Conservation (phyloP, 768 basidiomycete species). For the Chalciporus piperatus region DNA sequence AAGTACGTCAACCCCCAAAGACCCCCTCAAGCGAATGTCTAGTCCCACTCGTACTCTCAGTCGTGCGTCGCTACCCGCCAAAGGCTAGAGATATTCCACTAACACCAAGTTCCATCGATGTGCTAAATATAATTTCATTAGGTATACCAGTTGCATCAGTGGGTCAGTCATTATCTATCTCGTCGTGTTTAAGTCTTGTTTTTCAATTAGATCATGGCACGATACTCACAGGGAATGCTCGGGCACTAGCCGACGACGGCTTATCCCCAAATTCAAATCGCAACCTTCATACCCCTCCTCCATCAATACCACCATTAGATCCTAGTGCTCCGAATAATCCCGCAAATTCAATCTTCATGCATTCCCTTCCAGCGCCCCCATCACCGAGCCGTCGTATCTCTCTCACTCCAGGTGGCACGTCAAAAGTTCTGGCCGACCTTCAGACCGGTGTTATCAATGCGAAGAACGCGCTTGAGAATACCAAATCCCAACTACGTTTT, state of each 20-base stretch:
- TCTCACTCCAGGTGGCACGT: constrained; percentile 75
- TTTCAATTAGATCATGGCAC: constrained; percentile 18
- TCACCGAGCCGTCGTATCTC: constrained; percentile 57
- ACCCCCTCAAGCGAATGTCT: constrained; percentile 48
- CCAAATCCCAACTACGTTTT: constrained; percentile 75
- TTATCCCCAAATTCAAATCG: constrained; percentile 31
- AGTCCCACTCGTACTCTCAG: constrained; percentile 79
- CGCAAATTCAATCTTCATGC: constrained; percentile 33
- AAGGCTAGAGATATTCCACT: constrained; percentile 22
- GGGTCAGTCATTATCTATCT: constrained; percentile 46
- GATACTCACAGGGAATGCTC: constrained; percentile 66
- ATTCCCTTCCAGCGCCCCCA: constrained; percentile 40
- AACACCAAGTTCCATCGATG: constrained; percentile 17
- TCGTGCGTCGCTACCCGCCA: constrained; percentile 50
- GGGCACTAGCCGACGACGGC: constrained; percentile 77
- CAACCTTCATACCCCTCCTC: constrained; percentile 25
- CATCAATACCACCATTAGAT: constrained; percentile 36
- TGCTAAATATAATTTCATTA: constrained; percentile 33
- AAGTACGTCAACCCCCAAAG: constrained; percentile 36
- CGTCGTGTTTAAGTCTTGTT: constrained; percentile 10
- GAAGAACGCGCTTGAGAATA: constrained; percentile 80
- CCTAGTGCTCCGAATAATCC: constrained; percentile 27
- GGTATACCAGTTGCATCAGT: constrained; percentile 78
- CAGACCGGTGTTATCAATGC: constrained; percentile 82
- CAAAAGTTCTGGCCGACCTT: constrained; percentile 84